phyloP scores from a whole-genome alignment of 768 basidiomycete genomes.

The Rubroboletus satanas region DNA sequence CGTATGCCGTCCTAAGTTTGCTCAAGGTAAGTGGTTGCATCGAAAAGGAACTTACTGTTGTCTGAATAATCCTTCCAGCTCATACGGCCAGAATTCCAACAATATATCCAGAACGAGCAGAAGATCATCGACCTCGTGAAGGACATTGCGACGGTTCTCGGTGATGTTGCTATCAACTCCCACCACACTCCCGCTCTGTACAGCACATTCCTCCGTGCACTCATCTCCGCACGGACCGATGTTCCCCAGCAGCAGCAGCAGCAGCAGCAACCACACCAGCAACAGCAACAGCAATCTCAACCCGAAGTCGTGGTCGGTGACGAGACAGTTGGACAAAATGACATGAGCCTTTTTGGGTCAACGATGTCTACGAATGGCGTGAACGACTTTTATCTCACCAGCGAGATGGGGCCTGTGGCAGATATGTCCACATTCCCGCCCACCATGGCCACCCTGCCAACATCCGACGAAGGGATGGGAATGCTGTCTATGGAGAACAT shows the following conservation, averaged over 20 bases:
- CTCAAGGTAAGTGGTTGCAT: slow-evolving; percentile 64
- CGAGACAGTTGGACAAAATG: slow-evolving; percentile 21
- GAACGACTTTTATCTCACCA: slow-evolving; percentile 64
- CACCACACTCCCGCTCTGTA: slow-evolving; percentile 91
- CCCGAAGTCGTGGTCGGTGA: slow-evolving; percentile 19
- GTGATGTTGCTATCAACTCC: slow-evolving; percentile 70
- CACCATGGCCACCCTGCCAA: slow-evolving; percentile 64
- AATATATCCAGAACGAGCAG: slow-evolving; percentile 70
- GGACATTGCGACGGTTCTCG: slow-evolving; percentile 79
- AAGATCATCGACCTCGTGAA: slow-evolving; percentile 66
- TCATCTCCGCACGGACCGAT: slow-evolving; percentile 54
- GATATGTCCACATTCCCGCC: slow-evolving; percentile 85
- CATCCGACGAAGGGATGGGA: slow-evolving; percentile 39
- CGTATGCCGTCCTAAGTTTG: slow-evolving; percentile 90
- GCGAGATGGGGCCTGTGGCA: slow-evolving; percentile 82
- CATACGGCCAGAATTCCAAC: slow-evolving; percentile 78
- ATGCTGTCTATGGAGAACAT: slow-evolving; percentile 81
- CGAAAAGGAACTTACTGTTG: neutral
- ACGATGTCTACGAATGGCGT: slow-evolving; percentile 18
- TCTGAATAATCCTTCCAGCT: slow-evolving; percentile 46
- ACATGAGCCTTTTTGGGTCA: slow-evolving; percentile 29
- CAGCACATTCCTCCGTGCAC: slow-evolving; percentile 73
- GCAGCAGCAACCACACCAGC: slow-evolving; percentile 15
- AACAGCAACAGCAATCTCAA: slow-evolving; percentile 16
- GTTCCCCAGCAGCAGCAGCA: slow-evolving; percentile 25